Evolutionary conservation across 2,329 filamentous ascomycete genomes (phyloP).

Genomic region (Colletotrichum graminicola): DNA sequence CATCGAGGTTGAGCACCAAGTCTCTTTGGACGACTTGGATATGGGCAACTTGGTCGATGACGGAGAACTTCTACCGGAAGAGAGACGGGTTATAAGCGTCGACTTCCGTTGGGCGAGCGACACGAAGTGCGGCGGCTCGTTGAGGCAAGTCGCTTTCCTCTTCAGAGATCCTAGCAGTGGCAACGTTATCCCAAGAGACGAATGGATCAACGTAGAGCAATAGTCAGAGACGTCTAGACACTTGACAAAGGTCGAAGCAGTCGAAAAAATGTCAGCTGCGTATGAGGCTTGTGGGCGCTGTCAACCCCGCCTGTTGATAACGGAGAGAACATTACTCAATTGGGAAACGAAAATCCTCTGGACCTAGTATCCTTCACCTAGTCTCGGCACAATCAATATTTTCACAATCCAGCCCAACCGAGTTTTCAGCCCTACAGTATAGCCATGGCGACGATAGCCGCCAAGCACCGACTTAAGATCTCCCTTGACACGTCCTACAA

Average conservation of each 20-base stretch:
- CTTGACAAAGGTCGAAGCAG: neutral
- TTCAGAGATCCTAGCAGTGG: neutral
- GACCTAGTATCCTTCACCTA: neutral
- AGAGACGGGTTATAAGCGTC: neutral
- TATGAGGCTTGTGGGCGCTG: neutral
- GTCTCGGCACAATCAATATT: neutral
- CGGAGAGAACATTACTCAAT: neutral
- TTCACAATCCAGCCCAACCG: neutral
- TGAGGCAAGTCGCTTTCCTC: neutral
- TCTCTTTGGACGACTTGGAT: slow-evolving; percentile 3
- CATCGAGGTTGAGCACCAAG: slow-evolving; percentile 50
- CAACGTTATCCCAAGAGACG: neutral
- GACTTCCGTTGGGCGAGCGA: neutral
- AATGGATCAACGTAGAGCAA: neutral
- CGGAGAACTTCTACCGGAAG: slow-evolving; percentile 1
- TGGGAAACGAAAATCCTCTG: neutral
- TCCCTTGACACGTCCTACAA: neutral
- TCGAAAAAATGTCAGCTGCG: neutral
- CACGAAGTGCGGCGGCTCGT: too few relatives aligned
- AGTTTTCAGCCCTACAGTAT: neutral
- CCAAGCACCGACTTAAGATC: neutral
- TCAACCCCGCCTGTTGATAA: neutral
- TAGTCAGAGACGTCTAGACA: too few relatives aligned
- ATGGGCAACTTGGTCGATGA: neutral
- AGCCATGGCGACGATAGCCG: neutral